A percentile compares a stretch with the other conserved stretches of the same genome.
Conservation (phyloP, 768 basidiomycete genomes). For the Rhizopogon roseolus region DNA sequence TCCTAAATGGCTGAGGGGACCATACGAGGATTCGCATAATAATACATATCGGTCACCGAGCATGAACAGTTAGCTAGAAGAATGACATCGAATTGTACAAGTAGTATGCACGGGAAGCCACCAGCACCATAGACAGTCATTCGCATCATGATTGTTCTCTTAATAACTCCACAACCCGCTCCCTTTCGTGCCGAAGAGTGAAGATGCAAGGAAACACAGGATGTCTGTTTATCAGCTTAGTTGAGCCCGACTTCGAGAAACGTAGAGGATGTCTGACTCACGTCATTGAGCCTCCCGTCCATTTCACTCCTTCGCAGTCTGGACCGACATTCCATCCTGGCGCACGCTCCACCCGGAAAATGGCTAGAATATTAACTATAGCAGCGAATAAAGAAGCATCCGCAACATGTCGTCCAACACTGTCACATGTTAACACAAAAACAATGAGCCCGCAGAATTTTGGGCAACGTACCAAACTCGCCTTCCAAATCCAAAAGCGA, state of each 20-base stretch:
- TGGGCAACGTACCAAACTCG: conserved; percentile 13
- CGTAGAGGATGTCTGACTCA: conserved; percentile 3
- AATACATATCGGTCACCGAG: too few relatives aligned
- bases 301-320: conserved; percentile 16
- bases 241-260: not conserved
- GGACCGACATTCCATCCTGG: conserved; percentile 14
- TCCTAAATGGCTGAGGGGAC: too few relatives aligned
- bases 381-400: conserved; percentile 30
- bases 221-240: not conserved
- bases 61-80: too few relatives aligned
- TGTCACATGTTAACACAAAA: conserved; percentile 6
- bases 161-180: not conserved
- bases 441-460: not conserved
- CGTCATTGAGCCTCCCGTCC: conserved; percentile 15
- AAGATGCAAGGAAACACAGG: conserved; percentile 3
- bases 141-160: not conserved
- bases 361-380: conserved; percentile 15
- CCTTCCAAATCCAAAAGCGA: conserved; percentile 39
- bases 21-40: too few relatives aligned
- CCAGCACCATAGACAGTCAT: too few relatives aligned
- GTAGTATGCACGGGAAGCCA: too few relatives aligned
- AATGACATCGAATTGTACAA: too few relatives aligned
- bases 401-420: conserved; percentile 39
- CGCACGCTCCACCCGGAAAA: conserved; percentile 11
- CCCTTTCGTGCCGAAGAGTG: not conserved